phyloP scores from a whole-genome alignment of 768 basidiomycete genomes.

The Pilatotrama ljubarskyi region DNA sequence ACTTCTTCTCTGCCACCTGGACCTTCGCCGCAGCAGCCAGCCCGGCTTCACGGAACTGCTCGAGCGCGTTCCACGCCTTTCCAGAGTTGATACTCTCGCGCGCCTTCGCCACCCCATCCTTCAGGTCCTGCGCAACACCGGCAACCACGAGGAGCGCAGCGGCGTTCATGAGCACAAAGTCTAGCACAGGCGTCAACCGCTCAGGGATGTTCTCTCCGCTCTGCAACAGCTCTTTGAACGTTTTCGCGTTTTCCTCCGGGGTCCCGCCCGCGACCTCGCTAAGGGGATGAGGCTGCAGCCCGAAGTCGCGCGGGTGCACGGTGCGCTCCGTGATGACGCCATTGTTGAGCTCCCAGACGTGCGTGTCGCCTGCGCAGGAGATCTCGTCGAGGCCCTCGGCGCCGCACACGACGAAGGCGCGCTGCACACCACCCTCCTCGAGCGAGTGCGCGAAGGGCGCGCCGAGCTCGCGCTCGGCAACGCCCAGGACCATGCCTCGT shows the following conservation, averaged over 20 bases:
- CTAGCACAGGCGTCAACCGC: slow-evolving; percentile 60
- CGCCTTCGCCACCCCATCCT: slow-evolving; percentile 24
- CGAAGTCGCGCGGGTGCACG: slow-evolving; percentile 76
- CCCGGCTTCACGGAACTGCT: slow-evolving; percentile 30
- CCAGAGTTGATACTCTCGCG: slow-evolving; percentile 31
- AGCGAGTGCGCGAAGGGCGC: slow-evolving; percentile 77
- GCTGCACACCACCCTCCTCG: slow-evolving; percentile 68
- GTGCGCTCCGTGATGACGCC: slow-evolving; percentile 62
- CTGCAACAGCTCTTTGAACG: slow-evolving; percentile 63
- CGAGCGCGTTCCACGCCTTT: slow-evolving; percentile 34
- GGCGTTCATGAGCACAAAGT: slow-evolving; percentile 91
- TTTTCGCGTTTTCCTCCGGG: slow-evolving; percentile 80
- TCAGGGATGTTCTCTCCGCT: slow-evolving; percentile 57
- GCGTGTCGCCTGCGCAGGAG: slow-evolving; percentile 88
- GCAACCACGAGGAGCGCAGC: slow-evolving; percentile 86
- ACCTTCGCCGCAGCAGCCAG: slow-evolving; percentile 18
- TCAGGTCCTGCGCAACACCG: slow-evolving; percentile 52
- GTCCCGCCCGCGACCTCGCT: slow-evolving; percentile 66
- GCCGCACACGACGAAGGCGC: slow-evolving; percentile 93
- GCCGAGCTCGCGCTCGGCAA: slow-evolving; percentile 82
- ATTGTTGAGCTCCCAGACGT: slow-evolving; percentile 77
- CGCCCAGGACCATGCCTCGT: slow-evolving; percentile 86
- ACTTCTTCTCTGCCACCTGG: neutral
- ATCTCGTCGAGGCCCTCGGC: slow-evolving; percentile 93
- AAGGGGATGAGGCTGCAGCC: slow-evolving; percentile 70